phyloP scores from a whole-genome alignment of 179 eudicot genomes.

The Sideroxylon spinosum region DNA sequence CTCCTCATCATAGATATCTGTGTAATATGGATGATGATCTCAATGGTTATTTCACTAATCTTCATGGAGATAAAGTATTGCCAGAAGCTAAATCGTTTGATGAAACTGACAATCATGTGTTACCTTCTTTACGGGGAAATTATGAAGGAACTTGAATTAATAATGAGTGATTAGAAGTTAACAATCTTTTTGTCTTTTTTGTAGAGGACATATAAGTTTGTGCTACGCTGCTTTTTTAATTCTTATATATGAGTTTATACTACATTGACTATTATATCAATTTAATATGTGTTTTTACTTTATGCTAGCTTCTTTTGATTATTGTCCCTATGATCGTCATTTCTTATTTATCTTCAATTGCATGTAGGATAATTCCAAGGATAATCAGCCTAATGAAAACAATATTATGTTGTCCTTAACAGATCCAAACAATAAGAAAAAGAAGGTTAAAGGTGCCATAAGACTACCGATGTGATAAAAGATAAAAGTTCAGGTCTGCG shows the following conservation, averaged over 20 bases:
- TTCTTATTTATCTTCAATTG: background rate
- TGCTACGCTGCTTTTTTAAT: no score
- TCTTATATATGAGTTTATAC: no score
- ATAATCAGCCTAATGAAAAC: background rate
- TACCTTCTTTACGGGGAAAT: no score
- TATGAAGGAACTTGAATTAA: no score
- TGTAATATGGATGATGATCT: no score
- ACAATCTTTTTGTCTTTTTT: no score
- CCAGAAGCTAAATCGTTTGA: no score
- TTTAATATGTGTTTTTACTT: background rate
- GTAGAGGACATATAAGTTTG: no score
- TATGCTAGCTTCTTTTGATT: background rate
- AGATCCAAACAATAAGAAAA: background rate
- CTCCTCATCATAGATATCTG: background rate
- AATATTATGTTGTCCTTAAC: background rate
- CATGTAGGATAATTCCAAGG: background rate
- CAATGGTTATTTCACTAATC: no score
- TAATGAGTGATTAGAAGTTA: no score
- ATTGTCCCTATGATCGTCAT: background rate
- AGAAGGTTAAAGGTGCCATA: background rate
- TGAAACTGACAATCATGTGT: no score
- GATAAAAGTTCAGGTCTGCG: background rate
- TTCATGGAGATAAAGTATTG: no score
- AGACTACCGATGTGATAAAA: background rate
- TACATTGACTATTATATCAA: background rate